A percentile compares a stretch with the other conserved stretches of the same genome.
phyloP scores from a whole-genome alignment of 108 stramenopile species.

The Fragilariopsis cylindrus region DNA sequence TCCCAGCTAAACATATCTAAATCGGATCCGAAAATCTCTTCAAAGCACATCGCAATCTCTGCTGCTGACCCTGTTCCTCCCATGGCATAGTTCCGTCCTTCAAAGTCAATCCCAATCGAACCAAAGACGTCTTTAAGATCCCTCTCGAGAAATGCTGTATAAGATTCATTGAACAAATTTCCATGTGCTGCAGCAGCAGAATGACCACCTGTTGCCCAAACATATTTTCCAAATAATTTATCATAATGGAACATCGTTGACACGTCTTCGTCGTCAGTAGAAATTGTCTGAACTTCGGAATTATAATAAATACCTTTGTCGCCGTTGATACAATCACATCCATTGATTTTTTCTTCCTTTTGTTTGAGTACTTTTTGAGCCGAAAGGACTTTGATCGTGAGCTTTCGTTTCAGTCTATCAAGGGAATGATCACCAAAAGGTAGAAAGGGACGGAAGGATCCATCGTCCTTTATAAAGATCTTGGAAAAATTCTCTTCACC shows the following conservation, averaged over 20 bases:
- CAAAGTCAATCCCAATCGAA: conserved; percentile 58
- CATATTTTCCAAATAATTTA: conserved; percentile 16
- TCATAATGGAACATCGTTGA: background rate
- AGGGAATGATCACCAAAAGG: background rate
- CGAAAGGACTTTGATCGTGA: conserved; percentile 37
- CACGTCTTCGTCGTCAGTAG: background rate
- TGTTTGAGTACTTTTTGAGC: background rate
- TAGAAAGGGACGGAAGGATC: conserved; percentile 3
- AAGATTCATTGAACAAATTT: conserved; percentile 61
- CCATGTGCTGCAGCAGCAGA: conserved; percentile 77
- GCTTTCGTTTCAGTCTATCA: conserved; percentile 24
- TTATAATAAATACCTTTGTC: background rate
- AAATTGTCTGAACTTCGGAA: background rate
- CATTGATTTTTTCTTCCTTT: conserved; percentile 1
- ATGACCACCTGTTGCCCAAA: conserved; percentile 73
- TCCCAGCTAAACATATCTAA: conserved; percentile 64
- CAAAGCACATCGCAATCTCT: conserved; percentile 40
- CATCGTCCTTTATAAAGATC: conserved; percentile 18
- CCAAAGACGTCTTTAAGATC: conserved; percentile 44
- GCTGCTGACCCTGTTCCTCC: conserved; percentile 16
- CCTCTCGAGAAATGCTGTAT: conserved; percentile 56
- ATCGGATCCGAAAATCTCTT: conserved; percentile 61
- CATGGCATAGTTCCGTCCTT: conserved; percentile 41
- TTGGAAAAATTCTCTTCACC: conserved; percentile 23
- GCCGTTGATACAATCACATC: conserved; percentile 19